Conservation (phyloP, 148 eudicot species). For the Pouteria glomerata region DNA sequence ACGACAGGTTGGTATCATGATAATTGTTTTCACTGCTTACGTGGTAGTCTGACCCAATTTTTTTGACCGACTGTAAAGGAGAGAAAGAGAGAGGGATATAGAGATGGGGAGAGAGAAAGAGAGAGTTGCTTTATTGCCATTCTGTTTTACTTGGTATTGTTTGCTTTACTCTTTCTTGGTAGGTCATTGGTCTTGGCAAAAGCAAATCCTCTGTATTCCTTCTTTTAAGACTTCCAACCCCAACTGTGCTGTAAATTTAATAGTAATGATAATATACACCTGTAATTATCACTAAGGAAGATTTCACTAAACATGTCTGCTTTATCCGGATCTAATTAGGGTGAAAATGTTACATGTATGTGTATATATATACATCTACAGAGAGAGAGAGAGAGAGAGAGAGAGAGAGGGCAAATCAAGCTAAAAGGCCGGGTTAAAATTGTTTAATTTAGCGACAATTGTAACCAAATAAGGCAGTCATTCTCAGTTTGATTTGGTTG, state of each 20-base stretch:
- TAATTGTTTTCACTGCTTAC: too few relatives aligned
- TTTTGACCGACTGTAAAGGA: too few relatives aligned
- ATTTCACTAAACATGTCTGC: background rate
- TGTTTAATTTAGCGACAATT: too few relatives aligned
- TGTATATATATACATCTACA: too few relatives aligned
- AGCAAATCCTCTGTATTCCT: constrained; percentile 30
- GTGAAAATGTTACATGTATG: background rate
- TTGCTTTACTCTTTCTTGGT: constrained; percentile 7
- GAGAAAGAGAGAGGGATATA: too few relatives aligned
- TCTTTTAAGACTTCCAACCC: constrained; percentile 26
- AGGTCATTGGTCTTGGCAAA: constrained; percentile 37
- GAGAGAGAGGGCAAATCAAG: background rate
- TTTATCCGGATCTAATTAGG: background rate
- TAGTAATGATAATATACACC: background rate
- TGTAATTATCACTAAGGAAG: background rate
- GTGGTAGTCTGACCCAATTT: too few relatives aligned
- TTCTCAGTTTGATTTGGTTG: constrained; percentile 6
- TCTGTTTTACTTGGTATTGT: background rate
- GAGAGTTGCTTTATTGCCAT: constrained; percentile 13
- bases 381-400: constrained; percentile 2
- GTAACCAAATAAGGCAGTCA: constrained; percentile 3
- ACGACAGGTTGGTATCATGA: too few relatives aligned
- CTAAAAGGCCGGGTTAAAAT: background rate
- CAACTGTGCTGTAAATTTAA: background rate
- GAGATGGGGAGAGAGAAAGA: constrained; percentile 7